Conservation (phyloP, 331 rosid species). For the Dryas integrifolia region DNA sequence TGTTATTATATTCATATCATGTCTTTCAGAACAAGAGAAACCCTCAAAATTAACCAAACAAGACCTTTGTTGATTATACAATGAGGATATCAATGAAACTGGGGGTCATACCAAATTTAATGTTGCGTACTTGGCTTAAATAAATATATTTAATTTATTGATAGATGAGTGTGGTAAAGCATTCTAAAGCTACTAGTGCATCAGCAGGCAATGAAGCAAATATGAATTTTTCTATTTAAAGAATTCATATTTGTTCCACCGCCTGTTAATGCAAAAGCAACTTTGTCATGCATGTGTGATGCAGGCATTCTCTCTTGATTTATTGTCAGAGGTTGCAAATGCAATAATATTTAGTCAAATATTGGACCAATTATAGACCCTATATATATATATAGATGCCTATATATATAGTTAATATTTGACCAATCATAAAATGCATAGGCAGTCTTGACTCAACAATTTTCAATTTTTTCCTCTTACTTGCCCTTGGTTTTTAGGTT, state of each 20-base stretch:
- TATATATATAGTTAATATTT: neutral
- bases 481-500: neutral
- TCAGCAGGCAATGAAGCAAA: slow-evolving; percentile 52
- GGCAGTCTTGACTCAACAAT: neutral
- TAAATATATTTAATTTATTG: too few relatives aligned
- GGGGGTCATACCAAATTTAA: too few relatives aligned
- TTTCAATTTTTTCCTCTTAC: too few relatives aligned
- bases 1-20: neutral
- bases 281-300: neutral
- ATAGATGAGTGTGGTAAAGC: neutral
- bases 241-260: slow-evolving; percentile 81
- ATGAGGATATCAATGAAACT: too few relatives aligned
- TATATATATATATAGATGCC: neutral
- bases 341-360: slow-evolving; percentile 1
- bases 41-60: neutral
- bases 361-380: neutral
- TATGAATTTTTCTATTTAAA: slow-evolving; percentile 38
- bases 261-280: slow-evolving; percentile 57
- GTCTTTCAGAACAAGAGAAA: neutral
- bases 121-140: too few relatives aligned
- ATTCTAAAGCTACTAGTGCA: slow-evolving; percentile 6
- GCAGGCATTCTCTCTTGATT: neutral
- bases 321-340: slow-evolving; percentile 6
- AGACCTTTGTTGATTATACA: too few relatives aligned
- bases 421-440: slow-evolving; percentile 6